phyloP scores from a whole-genome alignment of 1,284 basidiomycete genomes.

The Cutaneotrichosporon spelunceum region DNA sequence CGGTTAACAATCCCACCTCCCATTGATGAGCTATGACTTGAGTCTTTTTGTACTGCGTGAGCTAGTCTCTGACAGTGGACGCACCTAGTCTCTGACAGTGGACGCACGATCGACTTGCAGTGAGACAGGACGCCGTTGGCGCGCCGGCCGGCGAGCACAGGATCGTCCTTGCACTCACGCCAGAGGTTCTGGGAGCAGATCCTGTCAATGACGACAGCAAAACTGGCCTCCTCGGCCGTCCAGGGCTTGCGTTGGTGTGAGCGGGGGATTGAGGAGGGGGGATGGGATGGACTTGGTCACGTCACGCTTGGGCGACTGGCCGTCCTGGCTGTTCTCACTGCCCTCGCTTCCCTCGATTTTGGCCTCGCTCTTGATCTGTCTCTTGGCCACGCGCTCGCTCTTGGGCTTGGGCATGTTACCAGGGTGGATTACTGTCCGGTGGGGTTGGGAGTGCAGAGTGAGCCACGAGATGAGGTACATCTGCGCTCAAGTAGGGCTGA shows the following conservation, averaged over 20 bases:
- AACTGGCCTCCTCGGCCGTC: neutral
- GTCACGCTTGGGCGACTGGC: neutral
- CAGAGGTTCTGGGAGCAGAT: slow-evolving; percentile 5
- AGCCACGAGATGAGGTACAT: no score
- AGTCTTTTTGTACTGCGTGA: slow-evolving; percentile 7
- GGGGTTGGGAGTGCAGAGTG: no score
- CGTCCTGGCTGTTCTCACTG: no score
- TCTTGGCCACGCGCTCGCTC: neutral
- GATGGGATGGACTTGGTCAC: neutral
- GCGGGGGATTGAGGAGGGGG: neutral
- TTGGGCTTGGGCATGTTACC: neutral
- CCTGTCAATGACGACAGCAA: neutral
- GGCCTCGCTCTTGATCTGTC: neutral
- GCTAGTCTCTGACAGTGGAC: neutral
- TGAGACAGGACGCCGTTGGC: neutral
- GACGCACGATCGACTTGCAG: slow-evolving; percentile 3
- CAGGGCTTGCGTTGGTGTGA: slow-evolving; percentile 4
- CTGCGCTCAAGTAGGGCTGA: no score
- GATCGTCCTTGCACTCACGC: slow-evolving; percentile 3
- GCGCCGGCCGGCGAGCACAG: neutral
- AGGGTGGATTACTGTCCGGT: neutral
- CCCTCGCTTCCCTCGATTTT: neutral
- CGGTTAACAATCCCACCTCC: no score
- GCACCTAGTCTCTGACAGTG: neutral
- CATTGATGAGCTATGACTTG: no score